Base-by-base conservation (phyloP, 2,329 filamentous ascomycete species). In the Monilinia laxa region DNA sequence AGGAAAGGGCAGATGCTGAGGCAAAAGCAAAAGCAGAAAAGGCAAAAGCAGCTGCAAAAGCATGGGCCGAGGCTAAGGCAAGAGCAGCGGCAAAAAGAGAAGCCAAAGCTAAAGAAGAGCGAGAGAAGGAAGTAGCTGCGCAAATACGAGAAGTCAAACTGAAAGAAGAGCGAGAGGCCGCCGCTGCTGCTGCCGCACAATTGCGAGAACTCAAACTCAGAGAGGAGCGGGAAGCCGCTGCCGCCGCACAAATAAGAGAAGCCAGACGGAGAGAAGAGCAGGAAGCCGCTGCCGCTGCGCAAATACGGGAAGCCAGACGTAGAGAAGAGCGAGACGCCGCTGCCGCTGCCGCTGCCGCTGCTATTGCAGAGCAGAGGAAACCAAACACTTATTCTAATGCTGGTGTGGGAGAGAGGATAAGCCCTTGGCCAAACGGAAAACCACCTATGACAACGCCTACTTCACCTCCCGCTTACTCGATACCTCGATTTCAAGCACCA, bases 371-470 rank as follows among this genome's bases (percentile, higher is more conserved):
- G 67, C 74, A 78, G 71, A 67, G 73, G 59, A 71, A 68, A 67
- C 67, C 69, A 62, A 75, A 69, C 71, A 81, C 82, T n/a, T 89
- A 89, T 73, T 86, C 87, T 67, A 89, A 81, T 77, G 86, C 84
- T 65, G 83, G 86, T 42, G 84, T 88, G 28, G 89, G 89, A 62
- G 89, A 91, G 77, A 87, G 83, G 78, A 88, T 84, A 60, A 90
- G 87, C 77, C 87, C 87, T 71, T 91, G 89, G 84, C 88, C 88
- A 7, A 86, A 84, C 73, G 87, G 84, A 71, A 83, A 82, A 70
- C 87, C 82, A 65, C 81, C 80, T 23, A 56, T 47, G n/a, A 18
- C 74, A n/a, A 70, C 74, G 18, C 67, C 73, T 25, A 64, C 75
- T 14, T 67, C 75, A 49, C 58, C 72, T n/a, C 69, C 67, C 65